phyloP scores from a whole-genome alignment of 75 land plant genomes.

The Picea glauca region DNA sequence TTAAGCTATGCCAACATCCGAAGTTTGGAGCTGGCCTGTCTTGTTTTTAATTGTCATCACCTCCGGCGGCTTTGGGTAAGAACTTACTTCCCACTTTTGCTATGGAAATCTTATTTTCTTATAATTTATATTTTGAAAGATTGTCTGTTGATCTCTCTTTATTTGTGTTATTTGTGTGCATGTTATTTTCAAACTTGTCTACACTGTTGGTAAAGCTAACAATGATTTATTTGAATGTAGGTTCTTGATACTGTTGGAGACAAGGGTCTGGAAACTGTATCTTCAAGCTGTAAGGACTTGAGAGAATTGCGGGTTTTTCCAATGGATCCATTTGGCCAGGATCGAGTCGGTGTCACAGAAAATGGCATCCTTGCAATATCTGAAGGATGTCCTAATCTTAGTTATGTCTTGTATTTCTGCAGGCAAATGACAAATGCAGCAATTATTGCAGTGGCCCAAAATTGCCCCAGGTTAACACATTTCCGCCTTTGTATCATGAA shows the following conservation, averaged over 20 bases:
- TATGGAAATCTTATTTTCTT: not conserved
- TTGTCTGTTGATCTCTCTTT: not conserved
- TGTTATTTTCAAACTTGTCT: not conserved
- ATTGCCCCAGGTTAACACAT: constrained; percentile 59
- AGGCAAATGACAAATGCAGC: constrained; percentile 82
- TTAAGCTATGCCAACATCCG: constrained; percentile 43
- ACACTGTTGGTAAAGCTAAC: not conserved
- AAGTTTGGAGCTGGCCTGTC: constrained; percentile 37
- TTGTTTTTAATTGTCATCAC: constrained; percentile 38
- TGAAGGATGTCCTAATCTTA: constrained; percentile 55
- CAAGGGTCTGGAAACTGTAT: constrained; percentile 65
- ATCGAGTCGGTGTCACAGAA: constrained; percentile 37
- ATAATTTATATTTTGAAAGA: not conserved
- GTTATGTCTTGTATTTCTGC: constrained; percentile 73
- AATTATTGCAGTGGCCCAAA: constrained; percentile 40
- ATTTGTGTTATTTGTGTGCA: too few relatives aligned
- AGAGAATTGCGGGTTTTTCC: constrained; percentile 88
- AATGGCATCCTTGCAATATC: constrained; percentile 64
- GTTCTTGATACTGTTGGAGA: constrained; percentile 67
- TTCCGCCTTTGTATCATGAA: constrained; percentile 76
- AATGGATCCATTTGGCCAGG: constrained; percentile 29
- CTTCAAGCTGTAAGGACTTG: constrained; percentile 68
- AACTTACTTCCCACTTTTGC: not conserved
- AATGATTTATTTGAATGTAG: not conserved
- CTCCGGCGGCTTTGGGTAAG: constrained; percentile 62